Base-by-base conservation (phyloP, 2,329 filamentous ascomycete genomes). In the Tolypocladium amazonense region DNA sequence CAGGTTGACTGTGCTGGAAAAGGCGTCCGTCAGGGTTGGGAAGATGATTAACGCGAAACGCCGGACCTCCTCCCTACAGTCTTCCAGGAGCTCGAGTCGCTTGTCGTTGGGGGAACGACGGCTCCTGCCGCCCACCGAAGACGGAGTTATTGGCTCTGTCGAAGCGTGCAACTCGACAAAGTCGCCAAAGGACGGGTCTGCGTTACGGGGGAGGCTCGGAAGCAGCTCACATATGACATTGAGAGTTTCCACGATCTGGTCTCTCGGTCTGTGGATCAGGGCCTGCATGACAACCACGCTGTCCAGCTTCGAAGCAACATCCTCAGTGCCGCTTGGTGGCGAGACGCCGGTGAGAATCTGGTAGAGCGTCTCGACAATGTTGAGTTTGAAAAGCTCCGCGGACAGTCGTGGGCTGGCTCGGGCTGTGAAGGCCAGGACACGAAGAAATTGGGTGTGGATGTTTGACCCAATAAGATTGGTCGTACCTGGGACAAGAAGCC, bases 201-300 rank as follows among this genome's bases (percentile, higher is more conserved):
- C 77, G 38, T 78, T 78, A 58, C 79, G 81, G 15, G 88, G 86
- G 20, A 93, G 79, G 56, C 84, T 87, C 1, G 93, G 92, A 41
- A 99, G 81, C 37, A 99, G 79, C 75, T 99, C 94, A 76, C 94
- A 97, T 64, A 99, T 92, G 64, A 99, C 92, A 71, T 97, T 97
- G 63, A 99, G 82, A 1, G 95, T 97, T 77, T 99, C 94, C 66
- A 93, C 94, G 23, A 99, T 90, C 74, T 99, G 94, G 66, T 99
- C 95, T 60, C 92, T 87, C 8, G 94, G 94, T 47, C 93, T 87
- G 70, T 97, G 94, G 58, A 99, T 96, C 63, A 99, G 81, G 43
- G 95, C 92, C 76, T 99, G 94, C 95, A 99, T 99, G 68, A 99
- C 94, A 54, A 99, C 85, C 59, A 97, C 93, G 69, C 92, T 96